Base-by-base conservation (phyloP, 129 eudicot species). In the Kitagawia praeruptora region DNA sequence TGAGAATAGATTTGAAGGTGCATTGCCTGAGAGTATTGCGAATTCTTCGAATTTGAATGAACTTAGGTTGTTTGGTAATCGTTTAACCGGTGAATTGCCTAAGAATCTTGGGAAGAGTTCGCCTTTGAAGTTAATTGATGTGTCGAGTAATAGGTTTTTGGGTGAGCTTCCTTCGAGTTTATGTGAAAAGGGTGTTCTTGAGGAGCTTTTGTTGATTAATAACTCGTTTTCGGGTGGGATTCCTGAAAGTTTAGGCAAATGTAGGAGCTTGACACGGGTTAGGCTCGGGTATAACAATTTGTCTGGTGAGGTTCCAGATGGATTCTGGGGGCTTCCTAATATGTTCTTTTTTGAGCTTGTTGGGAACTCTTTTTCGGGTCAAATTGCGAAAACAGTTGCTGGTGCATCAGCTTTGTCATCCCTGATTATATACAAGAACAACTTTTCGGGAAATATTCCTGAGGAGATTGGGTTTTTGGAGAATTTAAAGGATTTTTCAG, bases 291-390 rank as follows among this genome's bases (percentile, higher is more conserved):
- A 80, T 73, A 94, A 94, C 76, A 81, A 81, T 28, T 67, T 94
- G 5, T 84, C 97, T 78, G 97, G 98, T 46, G 85, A 83, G 14
- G 96, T 94, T 27, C 98, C 97, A 38, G 89, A 70, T 37, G 89
- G 87, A 4, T 84, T 94, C 28, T 94, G 98, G 98, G 98, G 97
- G 27, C 85, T 91, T 23, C 97, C 97, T 0, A 87, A 88, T 41
- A 87, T 93, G 45, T 86, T 89, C 1, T 80, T 93, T 56, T 88
- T 93, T 5, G 98, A 93, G 80, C 88, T 93, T 14, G 75, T 79
- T 18, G 89, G 83, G 61, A 93, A 93, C 70, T 87, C 88, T 0
- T 88, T 93, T 77, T 81, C 96, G 2, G 98, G 97, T 44, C 84
- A 49, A 10, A 88, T 94, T 41, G 89, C 86, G 5, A 90, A 90